Base-by-base conservation (phyloP, 1,284 basidiomycete genomes). In the Thecaphora thlaspeos region DNA sequence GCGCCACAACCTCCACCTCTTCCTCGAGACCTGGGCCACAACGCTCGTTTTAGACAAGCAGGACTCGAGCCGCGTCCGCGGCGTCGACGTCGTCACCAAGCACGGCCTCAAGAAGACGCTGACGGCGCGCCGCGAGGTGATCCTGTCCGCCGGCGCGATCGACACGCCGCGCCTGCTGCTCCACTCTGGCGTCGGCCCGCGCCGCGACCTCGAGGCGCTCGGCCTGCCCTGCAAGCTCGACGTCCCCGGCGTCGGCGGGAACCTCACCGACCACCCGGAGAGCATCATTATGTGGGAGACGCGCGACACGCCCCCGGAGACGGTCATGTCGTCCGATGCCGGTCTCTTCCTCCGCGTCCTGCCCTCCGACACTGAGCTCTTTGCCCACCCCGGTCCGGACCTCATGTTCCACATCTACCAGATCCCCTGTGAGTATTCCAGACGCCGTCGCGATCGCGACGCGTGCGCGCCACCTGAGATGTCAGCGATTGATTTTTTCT, bases 161-260 rank as follows among this genome's bases (percentile, higher is more conserved):
- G 81, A 82, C 63, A 79, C 80, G 3, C 81, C 82, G 1, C 79
- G 83, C 40, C 76, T 84, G 12, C 74, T 84, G 1, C 81, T 84
- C 41, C 74, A 83, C 19, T 83, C 82, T 0, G 83, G 83, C 2
- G 81, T 84, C 24, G 83, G 83, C 14, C 73, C 80, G 21, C 68
- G 65, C 5, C 68, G 75, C 10, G 73, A 84, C 7, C 72, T 84
- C 4, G 71, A 78, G 34, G 69, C 58, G 22, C 61, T 82, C 4
- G 80, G 80, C 2, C 72, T 84, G 32, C 61, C 76, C 2, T 61
- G 79, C 32, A 77, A 79, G 48, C 60, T 82, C 45, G 74, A 82
- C 24, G 73, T 84, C 8, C 80, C 81, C 4, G 82, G 82, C 5
- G 82, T 84, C 1, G 83, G 83, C 4, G 77, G 77, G 55, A 84